phyloP scores from a whole-genome alignment of 2,329 filamentous ascomycete species.

The Trichoderma harzianum region DNA sequence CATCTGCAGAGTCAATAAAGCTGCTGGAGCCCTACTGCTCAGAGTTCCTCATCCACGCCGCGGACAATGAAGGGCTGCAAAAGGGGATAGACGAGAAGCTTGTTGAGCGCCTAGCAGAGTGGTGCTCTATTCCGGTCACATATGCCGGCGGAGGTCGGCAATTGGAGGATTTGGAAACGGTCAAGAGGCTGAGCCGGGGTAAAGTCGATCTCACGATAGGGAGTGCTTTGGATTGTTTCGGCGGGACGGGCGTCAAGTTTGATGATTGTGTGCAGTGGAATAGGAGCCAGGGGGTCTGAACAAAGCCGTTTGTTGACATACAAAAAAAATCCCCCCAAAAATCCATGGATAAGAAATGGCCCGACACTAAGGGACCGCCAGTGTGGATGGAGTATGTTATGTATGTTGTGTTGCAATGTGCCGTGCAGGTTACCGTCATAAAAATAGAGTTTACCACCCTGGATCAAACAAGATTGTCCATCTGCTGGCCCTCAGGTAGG shows the following conservation, averaged over 20 bases:
- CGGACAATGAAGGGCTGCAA: constrained; percentile 93
- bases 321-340: not conserved
- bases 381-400: not conserved
- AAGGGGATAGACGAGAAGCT: constrained; percentile 84
- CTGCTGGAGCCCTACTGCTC: constrained; percentile 86
- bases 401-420: not conserved
- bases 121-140: constrained; percentile 90
- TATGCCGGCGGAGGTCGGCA: constrained; percentile 92
- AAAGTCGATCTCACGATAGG: constrained; percentile 93
- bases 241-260: constrained; percentile 80
- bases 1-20: constrained; percentile 66
- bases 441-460: not conserved
- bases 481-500: not conserved
- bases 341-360: not conserved
- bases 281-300: constrained; percentile 36
- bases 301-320: constrained; percentile 6
- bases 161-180: constrained; percentile 76
- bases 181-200: constrained; percentile 73
- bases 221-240: constrained; percentile 94
- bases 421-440: not conserved
- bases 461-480: constrained; percentile 10
- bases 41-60: constrained; percentile 95
- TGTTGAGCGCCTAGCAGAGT: constrained; percentile 70
- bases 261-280: constrained; percentile 92
- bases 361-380: not conserved